Evolutionary conservation across 192 early-diverging fungal species (phyloP).

Genomic region (Allomyces javanicus): DNA sequence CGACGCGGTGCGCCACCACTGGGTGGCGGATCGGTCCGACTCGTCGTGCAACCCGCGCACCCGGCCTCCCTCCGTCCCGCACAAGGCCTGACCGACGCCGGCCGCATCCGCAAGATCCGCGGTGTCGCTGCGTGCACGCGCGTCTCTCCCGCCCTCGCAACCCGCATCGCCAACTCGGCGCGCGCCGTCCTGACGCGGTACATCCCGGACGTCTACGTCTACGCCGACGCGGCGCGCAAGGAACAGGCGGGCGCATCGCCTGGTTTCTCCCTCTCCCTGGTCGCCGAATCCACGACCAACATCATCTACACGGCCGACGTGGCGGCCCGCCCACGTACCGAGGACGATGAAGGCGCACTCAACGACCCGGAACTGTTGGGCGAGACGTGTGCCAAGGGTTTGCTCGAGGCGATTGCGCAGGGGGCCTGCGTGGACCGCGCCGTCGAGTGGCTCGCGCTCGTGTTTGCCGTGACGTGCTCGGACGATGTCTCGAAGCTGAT

Average conservation of each 20-base stretch:
- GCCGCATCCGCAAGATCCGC: slow-evolving; percentile 78
- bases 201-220: slow-evolving; percentile 93
- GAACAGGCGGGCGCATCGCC: slow-evolving; percentile 35
- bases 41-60: slow-evolving; percentile 35
- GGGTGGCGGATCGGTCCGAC: slow-evolving; percentile 80
- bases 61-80: slow-evolving; percentile 37
- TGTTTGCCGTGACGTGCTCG: slow-evolving; percentile 71
- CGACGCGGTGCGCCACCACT: slow-evolving; percentile 65
- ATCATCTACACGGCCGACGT: slow-evolving; percentile 69
- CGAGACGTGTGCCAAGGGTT: slow-evolving; percentile 41
- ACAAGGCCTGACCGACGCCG: slow-evolving; percentile 60
- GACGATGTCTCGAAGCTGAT: slow-evolving; percentile 69
- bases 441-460: slow-evolving; percentile 68
- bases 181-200: slow-evolving; percentile 69
- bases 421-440: slow-evolving; percentile 80
- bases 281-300: slow-evolving; percentile 78
- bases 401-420: slow-evolving; percentile 67
- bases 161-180: slow-evolving; percentile 76
- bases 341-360: background rate
- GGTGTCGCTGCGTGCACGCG: slow-evolving; percentile 84
- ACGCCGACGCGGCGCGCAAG: slow-evolving; percentile 55
- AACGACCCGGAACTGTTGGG: slow-evolving; percentile 27
- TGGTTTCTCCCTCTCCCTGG: slow-evolving; percentile 76
- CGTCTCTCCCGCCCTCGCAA: slow-evolving; percentile 85
- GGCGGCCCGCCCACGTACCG: slow-evolving; percentile 38